Percentiles rank a stretch among this genome's conserved stretches.
These are phyloP conservation scores for Hypoxylon cercidicola DNA, from an alignment of 495 filamentous ascomycete genomes.

Conservation along the genomic window DNA sequence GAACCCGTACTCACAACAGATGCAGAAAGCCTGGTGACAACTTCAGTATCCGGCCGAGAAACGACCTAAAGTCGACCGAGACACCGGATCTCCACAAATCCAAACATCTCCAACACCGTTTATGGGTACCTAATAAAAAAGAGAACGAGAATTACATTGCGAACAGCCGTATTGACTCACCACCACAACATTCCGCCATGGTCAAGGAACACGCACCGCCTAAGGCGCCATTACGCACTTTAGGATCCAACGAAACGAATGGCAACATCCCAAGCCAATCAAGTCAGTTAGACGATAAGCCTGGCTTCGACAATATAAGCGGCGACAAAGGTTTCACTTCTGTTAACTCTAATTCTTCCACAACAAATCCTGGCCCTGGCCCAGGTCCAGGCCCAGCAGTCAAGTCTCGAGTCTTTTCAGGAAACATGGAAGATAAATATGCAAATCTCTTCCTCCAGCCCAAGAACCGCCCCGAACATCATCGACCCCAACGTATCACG, in stretches of 20 bases:
- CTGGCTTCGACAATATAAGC: constrained; percentile 23
- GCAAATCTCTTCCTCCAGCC: constrained; percentile 57
- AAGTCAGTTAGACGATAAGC: constrained; percentile 27
- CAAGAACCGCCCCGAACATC: constrained; percentile 58
- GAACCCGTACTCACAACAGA: constrained; percentile 20
- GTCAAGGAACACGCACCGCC: constrained; percentile 47
- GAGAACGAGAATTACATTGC: constrained; percentile 21
- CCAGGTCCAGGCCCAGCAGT: constrained; percentile 30
- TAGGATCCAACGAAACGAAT: constrained; percentile 34
- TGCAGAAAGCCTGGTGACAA: constrained; percentile 50
- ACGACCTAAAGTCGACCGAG: constrained; percentile 46
- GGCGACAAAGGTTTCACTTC: constrained; percentile 34
- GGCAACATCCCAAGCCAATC: constrained; percentile 13
- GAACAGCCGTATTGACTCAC: neutral
- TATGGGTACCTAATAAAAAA: neutral
- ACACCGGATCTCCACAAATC: constrained; percentile 32
- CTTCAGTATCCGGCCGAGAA: constrained; percentile 50
- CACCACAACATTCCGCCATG: constrained; percentile 35
- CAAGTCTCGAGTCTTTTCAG: constrained; percentile 34
- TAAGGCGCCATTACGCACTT: constrained; percentile 42
- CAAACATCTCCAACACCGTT: constrained; percentile 4
- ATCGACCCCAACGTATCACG: constrained; percentile 54
- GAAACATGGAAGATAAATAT: constrained; percentile 46
- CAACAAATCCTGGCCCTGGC: constrained; percentile 7
- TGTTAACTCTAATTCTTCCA: constrained; percentile 8